These are phyloP conservation scores for Peronospora belbahrii DNA, from an alignment of 352 stramenopile species.

Conservation along the genomic window DNA sequence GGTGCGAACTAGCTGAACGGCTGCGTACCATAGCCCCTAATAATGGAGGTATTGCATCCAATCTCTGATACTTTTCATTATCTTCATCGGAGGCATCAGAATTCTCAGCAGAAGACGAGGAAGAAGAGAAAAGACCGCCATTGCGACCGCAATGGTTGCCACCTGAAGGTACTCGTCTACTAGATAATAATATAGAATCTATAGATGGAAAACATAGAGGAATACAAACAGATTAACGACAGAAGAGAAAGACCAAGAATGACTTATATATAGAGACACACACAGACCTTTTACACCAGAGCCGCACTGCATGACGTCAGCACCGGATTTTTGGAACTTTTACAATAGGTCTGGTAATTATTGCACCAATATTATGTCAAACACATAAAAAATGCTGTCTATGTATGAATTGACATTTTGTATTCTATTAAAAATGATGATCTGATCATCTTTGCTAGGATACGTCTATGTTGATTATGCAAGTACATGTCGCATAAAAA, in stretches of 20 bases:
- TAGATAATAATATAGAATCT: constrained; percentile 20
- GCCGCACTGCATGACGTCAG: constrained; percentile 28
- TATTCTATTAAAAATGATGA: no score
- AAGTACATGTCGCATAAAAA: no score
- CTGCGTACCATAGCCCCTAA: constrained; percentile 12
- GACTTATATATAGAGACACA: neutral
- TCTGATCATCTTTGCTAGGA: no score
- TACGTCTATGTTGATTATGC: no score
- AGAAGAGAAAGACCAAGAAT: neutral
- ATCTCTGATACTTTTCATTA: constrained; percentile 8
- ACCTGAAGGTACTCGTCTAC: constrained; percentile 3
- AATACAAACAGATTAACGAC: neutral
- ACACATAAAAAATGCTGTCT: no score
- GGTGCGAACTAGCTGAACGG: constrained; percentile 22
- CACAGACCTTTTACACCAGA: neutral
- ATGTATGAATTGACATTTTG: no score
- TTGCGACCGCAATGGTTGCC: constrained; percentile 24
- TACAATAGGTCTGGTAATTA: no score
- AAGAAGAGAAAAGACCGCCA: constrained; percentile 33
- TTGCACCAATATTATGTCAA: no score
- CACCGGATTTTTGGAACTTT: constrained; percentile 12
- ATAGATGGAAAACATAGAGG: neutral
- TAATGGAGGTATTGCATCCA: constrained; percentile 8
- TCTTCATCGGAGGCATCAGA: constrained; percentile 18
- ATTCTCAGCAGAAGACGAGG: constrained; percentile 25